A percentile compares a stretch with the other conserved stretches of the same genome.
Conservation (phyloP, 192 early-diverging fungal species). For the Coemansia sp. region DNA sequence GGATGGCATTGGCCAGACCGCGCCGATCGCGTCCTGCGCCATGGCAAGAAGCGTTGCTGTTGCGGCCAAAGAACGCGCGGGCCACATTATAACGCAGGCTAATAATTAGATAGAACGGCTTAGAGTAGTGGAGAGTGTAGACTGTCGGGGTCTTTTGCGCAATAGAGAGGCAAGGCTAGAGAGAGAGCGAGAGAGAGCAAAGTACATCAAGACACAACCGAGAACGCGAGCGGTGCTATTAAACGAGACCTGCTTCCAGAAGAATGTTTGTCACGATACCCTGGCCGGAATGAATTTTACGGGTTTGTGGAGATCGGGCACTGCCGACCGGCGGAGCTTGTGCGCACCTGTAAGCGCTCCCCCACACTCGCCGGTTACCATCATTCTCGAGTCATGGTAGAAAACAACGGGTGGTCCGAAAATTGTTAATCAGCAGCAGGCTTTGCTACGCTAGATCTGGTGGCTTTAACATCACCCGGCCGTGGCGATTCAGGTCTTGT, state of each 20-base stretch:
- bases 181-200: neutral
- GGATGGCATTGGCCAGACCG: constrained; percentile 40
- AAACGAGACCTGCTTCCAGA: neutral
- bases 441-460: too few species aligned
- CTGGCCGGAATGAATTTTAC: neutral
- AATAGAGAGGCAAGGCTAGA: neutral
- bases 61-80: neutral
- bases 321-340: neutral
- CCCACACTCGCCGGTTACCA: neutral
- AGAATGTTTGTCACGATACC: constrained; percentile 4
- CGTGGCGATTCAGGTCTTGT: too few species aligned
- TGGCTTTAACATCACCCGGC: too few species aligned
- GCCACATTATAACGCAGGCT: constrained; percentile 4
- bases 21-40: neutral
- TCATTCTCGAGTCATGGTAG: neutral
- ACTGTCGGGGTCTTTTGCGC: too few species aligned
- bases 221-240: neutral
- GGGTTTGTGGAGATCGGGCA: neutral
- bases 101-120: neutral
- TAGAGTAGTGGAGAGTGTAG: too few species aligned
- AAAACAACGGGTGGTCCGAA: neutral
- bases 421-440: too few species aligned
- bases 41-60: neutral
- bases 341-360: neutral
- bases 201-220: too few species aligned